Evolutionary conservation across 2,329 filamentous ascomycete genomes (phyloP).

Genomic region (Xylaria sp.): DNA sequence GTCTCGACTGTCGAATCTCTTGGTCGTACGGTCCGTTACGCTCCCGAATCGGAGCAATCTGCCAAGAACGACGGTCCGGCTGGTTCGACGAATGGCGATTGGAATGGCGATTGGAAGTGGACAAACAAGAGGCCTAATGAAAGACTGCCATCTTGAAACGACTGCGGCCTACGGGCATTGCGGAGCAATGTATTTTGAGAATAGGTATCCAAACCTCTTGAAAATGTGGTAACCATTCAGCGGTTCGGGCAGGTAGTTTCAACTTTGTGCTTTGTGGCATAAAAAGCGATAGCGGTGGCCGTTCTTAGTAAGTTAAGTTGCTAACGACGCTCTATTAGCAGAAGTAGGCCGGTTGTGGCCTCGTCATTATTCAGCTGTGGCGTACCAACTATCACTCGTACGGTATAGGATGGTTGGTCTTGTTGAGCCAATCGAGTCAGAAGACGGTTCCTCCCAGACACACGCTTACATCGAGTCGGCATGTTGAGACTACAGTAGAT

Average conservation of each 20-base stretch:
- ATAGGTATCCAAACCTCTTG: slow-evolving; percentile 10
- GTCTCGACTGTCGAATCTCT: slow-evolving; percentile 33
- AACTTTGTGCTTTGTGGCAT: slow-evolving; percentile 17
- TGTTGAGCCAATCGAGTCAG: slow-evolving; percentile 16
- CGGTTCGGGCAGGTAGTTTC: slow-evolving; percentile 21
- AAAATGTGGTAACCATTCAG: slow-evolving; percentile 29
- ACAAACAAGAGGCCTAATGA: slow-evolving; percentile 1
- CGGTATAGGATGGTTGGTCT: slow-evolving; percentile 13
- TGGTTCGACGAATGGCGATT: slow-evolving; percentile 22
- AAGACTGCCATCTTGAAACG: slow-evolving; percentile 28
- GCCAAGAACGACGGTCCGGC: slow-evolving; percentile 29
- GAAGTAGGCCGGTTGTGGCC: slow-evolving; percentile 16
- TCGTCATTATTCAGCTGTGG: slow-evolving; percentile 31
- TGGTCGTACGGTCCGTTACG: slow-evolving; percentile 27
- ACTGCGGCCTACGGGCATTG: slow-evolving; percentile 20
- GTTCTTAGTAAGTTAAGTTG: not conserved
- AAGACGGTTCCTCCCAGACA: not conserved
- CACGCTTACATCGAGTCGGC: slow-evolving; percentile 10
- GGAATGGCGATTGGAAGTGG: slow-evolving; percentile 12
- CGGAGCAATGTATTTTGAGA: slow-evolving; percentile 21
- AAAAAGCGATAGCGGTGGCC: not conserved
- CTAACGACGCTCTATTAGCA: slow-evolving; percentile 5
- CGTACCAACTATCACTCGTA: slow-evolving; percentile 14
- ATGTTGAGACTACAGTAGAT: slow-evolving; percentile 21
- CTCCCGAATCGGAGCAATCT: slow-evolving; percentile 31